Base-by-base conservation (phyloP, 192 early-diverging fungal species). In the Coemansia sp. region DNA sequence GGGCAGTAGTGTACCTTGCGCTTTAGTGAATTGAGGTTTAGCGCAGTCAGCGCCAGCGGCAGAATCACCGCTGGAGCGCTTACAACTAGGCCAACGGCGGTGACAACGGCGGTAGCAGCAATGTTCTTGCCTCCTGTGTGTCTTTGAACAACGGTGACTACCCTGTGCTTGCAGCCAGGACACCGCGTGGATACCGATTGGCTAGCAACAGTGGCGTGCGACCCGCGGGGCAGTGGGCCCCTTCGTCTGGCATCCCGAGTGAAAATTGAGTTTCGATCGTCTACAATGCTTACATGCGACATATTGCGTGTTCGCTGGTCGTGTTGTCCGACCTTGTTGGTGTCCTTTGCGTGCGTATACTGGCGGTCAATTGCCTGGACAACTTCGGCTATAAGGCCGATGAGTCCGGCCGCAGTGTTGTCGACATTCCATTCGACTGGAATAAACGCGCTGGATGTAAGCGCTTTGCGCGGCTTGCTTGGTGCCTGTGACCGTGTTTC, bases 1-100 rank as follows among this genome's bases (percentile, higher is more conserved):
- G 77, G 68, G 43, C 77, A 80, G 65, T 74, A 73, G 60, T 80
- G 77, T 7, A 73, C 71, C 53, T 74, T 80, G 62, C 69, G 72
- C 63, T 80, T 80, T 59, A 80, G 66, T 16, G 77, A 64, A 37
- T 63, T 70, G 20, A 80, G 65, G 32, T 74, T 73, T 16, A 80
- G 69, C 13, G 66, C 77, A 15, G 77, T 69, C 62, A 80, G 72
- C 22, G 77, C 77, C 59, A 80, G 65, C 18, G 77, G 77, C 55
- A 80, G 56, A n/a, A 80, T 47, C 12, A 73, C 65, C 16, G 72
- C 69, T 0, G 71, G 71, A 4, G 77, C 77, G 49, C 71, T 80
- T 53, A 67, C 64, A 18, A 73, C 65, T n/a, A 80, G 62, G n/a
- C 77, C 77, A 7, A 73, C 68, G 3, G 68, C 65, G 5, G 77